A percentile compares a stretch with the other conserved stretches of the same genome.
Evolutionary conservation across 2,329 filamentous ascomycete species (phyloP).

Genomic region (Xylaria sp.): DNA sequence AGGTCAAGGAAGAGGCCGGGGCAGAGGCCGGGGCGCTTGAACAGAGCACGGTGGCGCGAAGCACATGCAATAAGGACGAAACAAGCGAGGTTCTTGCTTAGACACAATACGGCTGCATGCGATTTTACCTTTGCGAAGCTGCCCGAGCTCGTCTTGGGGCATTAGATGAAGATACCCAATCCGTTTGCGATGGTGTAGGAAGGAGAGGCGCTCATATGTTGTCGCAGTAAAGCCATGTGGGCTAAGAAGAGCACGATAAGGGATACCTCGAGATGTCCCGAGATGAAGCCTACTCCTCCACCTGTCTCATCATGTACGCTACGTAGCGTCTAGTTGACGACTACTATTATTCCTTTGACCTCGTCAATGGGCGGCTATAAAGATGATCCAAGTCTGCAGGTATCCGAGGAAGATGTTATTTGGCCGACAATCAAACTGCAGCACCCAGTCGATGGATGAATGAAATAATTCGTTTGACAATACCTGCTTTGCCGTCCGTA

Average conservation of each 20-base stretch:
- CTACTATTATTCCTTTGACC: not conserved
- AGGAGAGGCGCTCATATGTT: slow-evolving; percentile 3
- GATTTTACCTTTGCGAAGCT: not conserved
- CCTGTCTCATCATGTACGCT: not conserved
- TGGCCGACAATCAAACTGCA: not conserved
- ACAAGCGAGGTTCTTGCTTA: not conserved
- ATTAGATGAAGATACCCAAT: slow-evolving; percentile 22
- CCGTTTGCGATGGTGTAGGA: slow-evolving; percentile 10
- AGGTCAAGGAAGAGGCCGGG: slow-evolving; percentile 51
- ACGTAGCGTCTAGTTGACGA: not conserved
- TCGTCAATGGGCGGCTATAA: not conserved
- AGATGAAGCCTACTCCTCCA: not conserved
- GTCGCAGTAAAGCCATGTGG: not conserved
- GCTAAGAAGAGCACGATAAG: not conserved
- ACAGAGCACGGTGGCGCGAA: not conserved
- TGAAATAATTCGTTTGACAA: too few species aligned
- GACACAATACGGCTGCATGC: not conserved
- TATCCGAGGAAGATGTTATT: not conserved
- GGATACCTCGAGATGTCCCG: not conserved
- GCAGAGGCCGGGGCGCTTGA: slow-evolving; percentile 44
- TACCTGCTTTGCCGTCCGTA: too few species aligned
- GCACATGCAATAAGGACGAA: not conserved
- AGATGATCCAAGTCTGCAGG: not conserved
- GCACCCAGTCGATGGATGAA: too few species aligned
- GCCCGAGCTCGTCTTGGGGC: not conserved